A percentile compares a stretch with the other conserved stretches of the same genome.
phyloP scores from a whole-genome alignment of 2,329 filamentous ascomycete species.

The Aureobasidium sp. region DNA sequence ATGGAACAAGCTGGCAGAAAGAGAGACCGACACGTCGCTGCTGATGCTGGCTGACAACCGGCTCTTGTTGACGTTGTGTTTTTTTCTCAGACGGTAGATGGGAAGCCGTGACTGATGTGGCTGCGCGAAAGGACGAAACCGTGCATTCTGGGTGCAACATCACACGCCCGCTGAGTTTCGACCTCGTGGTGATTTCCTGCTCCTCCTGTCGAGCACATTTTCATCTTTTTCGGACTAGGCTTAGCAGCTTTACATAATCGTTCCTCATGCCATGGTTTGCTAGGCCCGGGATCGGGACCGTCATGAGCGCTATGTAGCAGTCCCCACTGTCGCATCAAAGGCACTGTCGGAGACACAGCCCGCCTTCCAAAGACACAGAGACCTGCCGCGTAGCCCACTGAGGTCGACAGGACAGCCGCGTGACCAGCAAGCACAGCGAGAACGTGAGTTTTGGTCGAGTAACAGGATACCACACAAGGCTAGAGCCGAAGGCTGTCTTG shows the following conservation, averaged over 20 bases:
- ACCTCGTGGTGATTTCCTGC: slow-evolving; percentile 7
- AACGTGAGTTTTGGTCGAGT: slow-evolving; percentile 5
- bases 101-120: not conserved
- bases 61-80: not conserved
- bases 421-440: not conserved
- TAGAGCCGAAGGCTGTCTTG: not conserved
- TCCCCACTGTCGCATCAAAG: not conserved
- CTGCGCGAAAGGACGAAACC: not conserved
- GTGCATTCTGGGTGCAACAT: slow-evolving; percentile 1
- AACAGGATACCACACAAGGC: not conserved
- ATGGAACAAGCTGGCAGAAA: not conserved
- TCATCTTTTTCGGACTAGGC: slow-evolving; percentile 7
- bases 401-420: not conserved
- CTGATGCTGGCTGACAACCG: not conserved
- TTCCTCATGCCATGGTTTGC: not conserved
- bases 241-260: slow-evolving; percentile 7
- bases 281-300: not conserved
- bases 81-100: not conserved
- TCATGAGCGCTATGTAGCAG: not conserved
- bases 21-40: not conserved
- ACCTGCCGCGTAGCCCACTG: not conserved
- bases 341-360: not conserved
- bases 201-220: slow-evolving; percentile 10
- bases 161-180: not conserved
- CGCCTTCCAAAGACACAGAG: not conserved